A percentile compares a stretch with the other conserved stretches of the same genome.
Evolutionary conservation across 148 eudicot genomes (phyloP).

Genomic region (Arbutus unedo): DNA sequence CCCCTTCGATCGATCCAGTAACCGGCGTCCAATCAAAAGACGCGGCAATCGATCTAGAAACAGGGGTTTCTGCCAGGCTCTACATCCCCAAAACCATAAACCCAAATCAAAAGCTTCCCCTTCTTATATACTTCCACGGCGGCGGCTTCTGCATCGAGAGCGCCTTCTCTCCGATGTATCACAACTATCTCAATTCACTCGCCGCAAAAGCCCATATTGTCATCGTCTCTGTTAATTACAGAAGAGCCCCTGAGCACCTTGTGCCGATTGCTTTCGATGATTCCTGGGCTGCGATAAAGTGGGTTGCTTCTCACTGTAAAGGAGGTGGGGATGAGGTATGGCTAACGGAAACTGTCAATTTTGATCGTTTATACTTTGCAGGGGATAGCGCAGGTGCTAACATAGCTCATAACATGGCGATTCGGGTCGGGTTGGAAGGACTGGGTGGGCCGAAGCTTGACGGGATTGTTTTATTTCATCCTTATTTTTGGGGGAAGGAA

Average conservation of each 20-base stretch:
- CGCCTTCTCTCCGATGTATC: slow-evolving; percentile 20
- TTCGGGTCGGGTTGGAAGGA: slow-evolving; percentile 14
- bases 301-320: background rate
- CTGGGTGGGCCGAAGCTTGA: background rate
- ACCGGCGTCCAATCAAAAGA: slow-evolving; percentile 40
- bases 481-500: background rate
- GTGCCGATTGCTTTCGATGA: background rate
- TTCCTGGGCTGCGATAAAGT: slow-evolving; percentile 4
- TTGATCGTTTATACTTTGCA: background rate
- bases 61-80: slow-evolving; percentile 32
- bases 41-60: slow-evolving; percentile 18
- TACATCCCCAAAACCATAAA: slow-evolving; percentile 22
- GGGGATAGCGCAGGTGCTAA: slow-evolving; percentile 29
- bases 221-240: slow-evolving; percentile 11
- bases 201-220: slow-evolving; percentile 10
- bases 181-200: slow-evolving; percentile 20
- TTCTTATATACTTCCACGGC: slow-evolving; percentile 37
- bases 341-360: slow-evolving; percentile 2
- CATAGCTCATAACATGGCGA: slow-evolving; percentile 17
- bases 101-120: slow-evolving; percentile 20
- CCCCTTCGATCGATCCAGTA: slow-evolving; percentile 16
- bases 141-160: slow-evolving; percentile 27
- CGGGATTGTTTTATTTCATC: slow-evolving; percentile 14
- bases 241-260: slow-evolving; percentile 14
- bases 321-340: slow-evolving; percentile 6